phyloP scores from a whole-genome alignment of 352 stramenopile genomes.

The Phytophthora fragariae region DNA sequence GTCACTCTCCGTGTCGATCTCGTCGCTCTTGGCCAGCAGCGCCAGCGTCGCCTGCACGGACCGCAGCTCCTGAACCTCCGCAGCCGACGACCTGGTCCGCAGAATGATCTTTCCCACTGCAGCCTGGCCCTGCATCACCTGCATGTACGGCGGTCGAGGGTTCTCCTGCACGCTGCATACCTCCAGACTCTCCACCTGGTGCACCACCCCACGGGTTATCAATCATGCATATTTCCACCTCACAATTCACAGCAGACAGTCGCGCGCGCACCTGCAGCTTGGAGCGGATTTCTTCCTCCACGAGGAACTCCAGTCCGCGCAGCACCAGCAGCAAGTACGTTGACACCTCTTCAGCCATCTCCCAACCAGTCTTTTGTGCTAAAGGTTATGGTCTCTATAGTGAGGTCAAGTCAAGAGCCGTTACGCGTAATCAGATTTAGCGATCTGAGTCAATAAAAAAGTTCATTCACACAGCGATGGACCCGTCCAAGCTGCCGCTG shows the following conservation, averaged over 20 bases:
- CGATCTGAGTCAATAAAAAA: slow-evolving; percentile 15
- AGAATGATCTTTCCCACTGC: slow-evolving; percentile 75
- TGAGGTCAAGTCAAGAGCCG: slow-evolving; percentile 31
- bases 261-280: slow-evolving; percentile 57
- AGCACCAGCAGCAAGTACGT: slow-evolving; percentile 83
- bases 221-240: too few species aligned
- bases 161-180: slow-evolving; percentile 77
- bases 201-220: background rate
- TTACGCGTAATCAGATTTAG: slow-evolving; percentile 17
- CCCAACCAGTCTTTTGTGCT: slow-evolving; percentile 12
- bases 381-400: slow-evolving; percentile 20
- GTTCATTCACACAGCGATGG: slow-evolving; percentile 15
- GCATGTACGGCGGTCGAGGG: slow-evolving; percentile 53
- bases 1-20: slow-evolving; percentile 57
- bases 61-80: slow-evolving; percentile 57
- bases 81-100: slow-evolving; percentile 57
- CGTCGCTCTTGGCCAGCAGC: slow-evolving; percentile 63
- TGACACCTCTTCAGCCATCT: slow-evolving; percentile 26
- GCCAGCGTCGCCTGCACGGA: slow-evolving; percentile 71
- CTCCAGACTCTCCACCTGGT: slow-evolving; percentile 66
- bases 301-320: slow-evolving; percentile 77
- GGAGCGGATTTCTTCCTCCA: slow-evolving; percentile 68
- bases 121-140: slow-evolving; percentile 79
- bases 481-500: slow-evolving; percentile 37
- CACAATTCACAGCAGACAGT: background rate